Evolutionary conservation across 192 early-diverging fungal species (phyloP), one percentile per base, ranked within the genome.

Genomic region (Dimargaris verticillata): DNA sequence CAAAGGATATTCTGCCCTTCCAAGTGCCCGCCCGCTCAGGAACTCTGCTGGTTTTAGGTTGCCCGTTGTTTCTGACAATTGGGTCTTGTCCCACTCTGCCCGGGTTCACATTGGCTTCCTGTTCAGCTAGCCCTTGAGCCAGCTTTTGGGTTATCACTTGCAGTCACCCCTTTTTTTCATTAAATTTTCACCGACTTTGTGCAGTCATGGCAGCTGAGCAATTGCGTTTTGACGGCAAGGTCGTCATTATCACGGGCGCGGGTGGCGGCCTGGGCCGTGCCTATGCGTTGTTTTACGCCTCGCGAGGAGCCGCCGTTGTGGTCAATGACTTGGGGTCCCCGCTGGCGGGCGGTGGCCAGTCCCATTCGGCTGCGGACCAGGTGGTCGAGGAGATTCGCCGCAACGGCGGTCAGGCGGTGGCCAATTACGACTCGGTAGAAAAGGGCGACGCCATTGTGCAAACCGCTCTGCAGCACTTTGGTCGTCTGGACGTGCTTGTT

Each of bases 401-500:
- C 42, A 78, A 84, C 25, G 95, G 95, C 26, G 95, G 95, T 53
- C 80, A 85, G 63, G 95, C 95, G 13, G 88, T 99, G 20, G 89
- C 93, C 53, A 92, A 94, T 80, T 93, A 96, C 76, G 84, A 95
- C 76, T 94, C 93, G 62, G 96, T 99, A 28, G 86, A 95, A 51
- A 87, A 93, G 58, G 96, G 96, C 61, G 92, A 90, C 60, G 93
- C 92, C 81, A 99, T 99, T 68, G 88, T 99, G 22, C 89, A 92
- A 66, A 93, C 93, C 6, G 96, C 96, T 4, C 72, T 99, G 66
- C 84, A 89, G 77, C 88, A 89, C 18, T 99, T 91, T 68, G 95
- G 95, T 11, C 83, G 87, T 44, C 76, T 99, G 59, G 96, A 99
- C 69, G 82, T 99, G 51, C 71, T 99, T 50, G 87, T 99, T 73